A percentile compares a stretch with the other conserved stretches of the same genome.
These are phyloP conservation scores for Ophiostoma ips DNA, from an alignment of 2,329 filamentous ascomycete species.

Conservation along the genomic window DNA sequence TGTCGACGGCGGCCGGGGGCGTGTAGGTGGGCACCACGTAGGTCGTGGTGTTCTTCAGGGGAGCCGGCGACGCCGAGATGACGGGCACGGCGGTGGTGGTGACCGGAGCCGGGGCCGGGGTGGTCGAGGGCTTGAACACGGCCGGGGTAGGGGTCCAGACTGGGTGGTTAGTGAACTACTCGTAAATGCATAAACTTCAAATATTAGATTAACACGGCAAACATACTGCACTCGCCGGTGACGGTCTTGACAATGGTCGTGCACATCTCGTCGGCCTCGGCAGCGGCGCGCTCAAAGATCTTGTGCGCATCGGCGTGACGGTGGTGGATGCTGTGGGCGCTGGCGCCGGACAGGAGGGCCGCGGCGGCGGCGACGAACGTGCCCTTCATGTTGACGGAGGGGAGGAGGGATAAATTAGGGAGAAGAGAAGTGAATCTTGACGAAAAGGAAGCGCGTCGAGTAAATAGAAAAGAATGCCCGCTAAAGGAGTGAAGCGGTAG, in stretches of 20 bases:
- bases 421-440: not conserved
- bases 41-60: not conserved
- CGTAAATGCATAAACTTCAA: too few relatives aligned
- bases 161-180: not conserved
- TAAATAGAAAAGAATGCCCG: constrained; percentile 46
- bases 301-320: constrained; percentile 30
- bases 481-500: constrained; percentile 79
- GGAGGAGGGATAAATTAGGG: constrained; percentile 11
- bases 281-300: constrained; percentile 34
- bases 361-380: constrained; percentile 50
- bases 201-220: too few relatives aligned
- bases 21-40: constrained; percentile 2
- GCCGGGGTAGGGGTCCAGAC: constrained; percentile 3
- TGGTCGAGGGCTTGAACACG: constrained; percentile 2
- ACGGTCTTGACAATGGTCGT: constrained; percentile 60
- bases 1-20: constrained; percentile 9
- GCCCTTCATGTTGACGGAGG: constrained; percentile 57
- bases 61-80: not conserved
- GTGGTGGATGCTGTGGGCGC: constrained; percentile 44
- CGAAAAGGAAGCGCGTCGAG: constrained; percentile 1
- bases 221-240: constrained; percentile 43
- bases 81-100: not conserved
- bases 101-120: not conserved
- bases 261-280: constrained; percentile 39
- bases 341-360: constrained; percentile 43